phyloP scores from a whole-genome alignment of 2,329 filamentous ascomycete genomes.

The Colletotrichum trifolii region DNA sequence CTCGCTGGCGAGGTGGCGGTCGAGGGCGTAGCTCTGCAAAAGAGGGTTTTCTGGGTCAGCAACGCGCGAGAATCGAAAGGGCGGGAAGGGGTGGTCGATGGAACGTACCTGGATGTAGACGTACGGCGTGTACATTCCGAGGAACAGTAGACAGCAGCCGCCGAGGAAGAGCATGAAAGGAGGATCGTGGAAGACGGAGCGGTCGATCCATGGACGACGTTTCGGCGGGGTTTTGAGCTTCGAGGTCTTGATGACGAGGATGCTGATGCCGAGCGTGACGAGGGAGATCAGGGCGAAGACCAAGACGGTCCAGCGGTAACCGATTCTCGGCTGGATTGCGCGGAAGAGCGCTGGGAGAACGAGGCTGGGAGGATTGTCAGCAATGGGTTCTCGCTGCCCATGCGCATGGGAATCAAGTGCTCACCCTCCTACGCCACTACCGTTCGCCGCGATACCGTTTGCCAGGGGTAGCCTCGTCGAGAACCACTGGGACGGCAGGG shows the following conservation, averaged over 20 bases:
- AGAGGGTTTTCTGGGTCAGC: no score
- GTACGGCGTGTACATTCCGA: constrained; percentile 60
- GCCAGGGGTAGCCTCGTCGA: constrained; percentile 42
- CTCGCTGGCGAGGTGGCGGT: constrained; percentile 44
- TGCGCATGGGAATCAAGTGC: background rate
- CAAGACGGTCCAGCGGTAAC: constrained; percentile 30
- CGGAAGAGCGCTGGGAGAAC: constrained; percentile 28
- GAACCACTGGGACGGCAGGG: constrained; percentile 50
- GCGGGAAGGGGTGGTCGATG: constrained; percentile 45
- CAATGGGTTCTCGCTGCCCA: background rate
- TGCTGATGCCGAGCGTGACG: constrained; percentile 21
- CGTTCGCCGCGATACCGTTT: constrained; percentile 47
- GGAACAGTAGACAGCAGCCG: constrained; percentile 52
- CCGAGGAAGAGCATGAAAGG: constrained; percentile 50
- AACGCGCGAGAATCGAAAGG: no score
- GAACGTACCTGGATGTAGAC: constrained; percentile 57
- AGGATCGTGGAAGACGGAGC: constrained; percentile 48
- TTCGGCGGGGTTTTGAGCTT: constrained; percentile 24
- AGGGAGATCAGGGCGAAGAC: constrained; percentile 30
- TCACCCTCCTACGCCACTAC: constrained; percentile 43
- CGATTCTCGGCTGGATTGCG: constrained; percentile 23
- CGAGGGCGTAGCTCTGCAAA: constrained; percentile 50
- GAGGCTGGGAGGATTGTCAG: constrained; percentile 13
- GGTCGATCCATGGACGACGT: constrained; percentile 39
- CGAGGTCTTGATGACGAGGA: constrained; percentile 32